Conservation (phyloP, 768 basidiomycete species). For the Holtermanniella nyarrowii region DNA sequence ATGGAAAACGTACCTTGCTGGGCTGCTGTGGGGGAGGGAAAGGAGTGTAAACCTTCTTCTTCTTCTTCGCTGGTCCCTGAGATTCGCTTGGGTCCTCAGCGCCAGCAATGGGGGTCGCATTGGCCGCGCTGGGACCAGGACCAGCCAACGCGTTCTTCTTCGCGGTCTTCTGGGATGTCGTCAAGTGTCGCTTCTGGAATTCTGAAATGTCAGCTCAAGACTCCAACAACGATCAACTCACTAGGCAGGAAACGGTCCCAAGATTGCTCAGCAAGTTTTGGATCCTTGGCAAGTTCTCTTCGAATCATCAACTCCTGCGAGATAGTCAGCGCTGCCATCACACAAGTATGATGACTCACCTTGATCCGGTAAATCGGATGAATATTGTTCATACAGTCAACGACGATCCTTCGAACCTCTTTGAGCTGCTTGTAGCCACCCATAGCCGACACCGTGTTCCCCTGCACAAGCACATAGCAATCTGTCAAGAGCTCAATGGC, state of each 20-base stretch:
- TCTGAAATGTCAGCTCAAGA: too few species aligned
- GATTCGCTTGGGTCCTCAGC: slow-evolving; percentile 16
- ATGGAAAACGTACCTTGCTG: slow-evolving; percentile 57
- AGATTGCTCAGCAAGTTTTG: slow-evolving; percentile 80
- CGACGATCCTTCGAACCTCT: slow-evolving; percentile 88
- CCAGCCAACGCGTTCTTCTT: slow-evolving; percentile 69
- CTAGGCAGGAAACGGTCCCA: slow-evolving; percentile 96
- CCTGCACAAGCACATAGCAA: slow-evolving; percentile 96
- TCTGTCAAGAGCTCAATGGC: slow-evolving; percentile 93
- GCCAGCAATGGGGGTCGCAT: slow-evolving; percentile 56
- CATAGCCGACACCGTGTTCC: slow-evolving; percentile 96
- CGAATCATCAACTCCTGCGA: slow-evolving; percentile 92
- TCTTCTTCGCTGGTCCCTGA: slow-evolving; percentile 41
- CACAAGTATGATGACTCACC: slow-evolving; percentile 42
- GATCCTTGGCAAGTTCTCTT: slow-evolving; percentile 94
- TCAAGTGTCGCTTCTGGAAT: slow-evolving; percentile 86
- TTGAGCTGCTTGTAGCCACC: slow-evolving; percentile 90
- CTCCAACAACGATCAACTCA: slow-evolving; percentile 15
- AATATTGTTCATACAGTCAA: slow-evolving; percentile 99
- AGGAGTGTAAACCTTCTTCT: slow-evolving; percentile 93
- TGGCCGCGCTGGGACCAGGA: slow-evolving; percentile 54
- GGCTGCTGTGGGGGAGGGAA: slow-evolving; percentile 93
- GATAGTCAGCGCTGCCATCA: not conserved
- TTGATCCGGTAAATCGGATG: slow-evolving; percentile 99
- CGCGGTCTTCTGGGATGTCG: slow-evolving; percentile 83